A percentile compares a stretch with the other conserved stretches of the same genome.
Conservation (phyloP, 345 rosid genomes). For the Eucalyptus melliodora region DNA sequence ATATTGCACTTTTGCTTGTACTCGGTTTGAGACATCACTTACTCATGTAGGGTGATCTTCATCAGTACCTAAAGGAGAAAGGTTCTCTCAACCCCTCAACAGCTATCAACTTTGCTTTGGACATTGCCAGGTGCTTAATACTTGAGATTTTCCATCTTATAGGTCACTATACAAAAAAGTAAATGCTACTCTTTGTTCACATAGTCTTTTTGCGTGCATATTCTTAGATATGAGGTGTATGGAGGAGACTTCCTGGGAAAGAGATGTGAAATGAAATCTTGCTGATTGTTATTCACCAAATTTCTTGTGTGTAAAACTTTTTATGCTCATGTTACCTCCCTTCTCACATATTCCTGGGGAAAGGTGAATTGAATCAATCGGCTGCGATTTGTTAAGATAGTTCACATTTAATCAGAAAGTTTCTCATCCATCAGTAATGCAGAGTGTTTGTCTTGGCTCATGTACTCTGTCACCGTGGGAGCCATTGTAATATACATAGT, state of each 20-base stretch:
- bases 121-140: conserved; percentile 63
- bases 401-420: background rate
- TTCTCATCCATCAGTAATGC: background rate
- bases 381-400: background rate
- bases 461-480: background rate
- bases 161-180: background rate
- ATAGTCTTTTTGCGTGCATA: background rate
- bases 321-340: background rate
- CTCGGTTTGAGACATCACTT: background rate
- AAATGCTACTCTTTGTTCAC: background rate
- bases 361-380: background rate
- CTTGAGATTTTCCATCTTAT: background rate
- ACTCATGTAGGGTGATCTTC: conserved; percentile 76
- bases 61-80: conserved; percentile 89
- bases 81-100: conserved; percentile 84
- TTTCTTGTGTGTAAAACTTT: background rate
- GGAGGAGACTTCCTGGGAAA: background rate
- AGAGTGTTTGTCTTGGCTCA: background rate
- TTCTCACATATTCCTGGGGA: background rate
- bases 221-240: background rate
- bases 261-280: background rate
- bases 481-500: background rate
- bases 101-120: conserved; percentile 87
- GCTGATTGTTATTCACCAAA: background rate
- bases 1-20: background rate